These are phyloP conservation scores for Paraphaeosphaeria sporulosa DNA, from an alignment of 2,329 filamentous ascomycete genomes.

Conservation along the genomic window DNA sequence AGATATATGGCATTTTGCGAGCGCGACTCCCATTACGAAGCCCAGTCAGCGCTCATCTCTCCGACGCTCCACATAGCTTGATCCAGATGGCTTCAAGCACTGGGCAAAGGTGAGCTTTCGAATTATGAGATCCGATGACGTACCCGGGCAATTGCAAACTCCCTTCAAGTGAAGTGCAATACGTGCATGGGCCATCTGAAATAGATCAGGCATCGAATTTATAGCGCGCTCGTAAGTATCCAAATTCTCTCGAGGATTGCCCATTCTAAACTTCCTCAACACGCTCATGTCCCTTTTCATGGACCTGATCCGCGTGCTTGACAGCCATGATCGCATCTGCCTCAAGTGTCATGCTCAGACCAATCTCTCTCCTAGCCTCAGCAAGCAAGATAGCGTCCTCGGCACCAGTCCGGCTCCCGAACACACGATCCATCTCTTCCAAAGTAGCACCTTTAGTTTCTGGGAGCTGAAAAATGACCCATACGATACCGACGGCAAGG, in stretches of 20 bases:
- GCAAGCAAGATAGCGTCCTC: slow-evolving; percentile 38
- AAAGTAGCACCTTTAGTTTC: slow-evolving; percentile 39
- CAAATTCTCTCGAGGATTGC: neutral
- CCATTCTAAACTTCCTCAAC: slow-evolving; percentile 24
- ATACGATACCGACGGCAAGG: slow-evolving; percentile 32
- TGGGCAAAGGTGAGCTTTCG: too few relatives aligned
- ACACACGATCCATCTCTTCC: slow-evolving; percentile 42
- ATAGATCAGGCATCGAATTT: neutral
- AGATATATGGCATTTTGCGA: too few relatives aligned
- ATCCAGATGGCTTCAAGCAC: too few relatives aligned
- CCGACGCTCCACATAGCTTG: too few relatives aligned
- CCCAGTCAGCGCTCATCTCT: too few relatives aligned
- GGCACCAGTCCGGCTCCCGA: slow-evolving; percentile 33
- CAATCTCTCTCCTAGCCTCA: slow-evolving; percentile 35
- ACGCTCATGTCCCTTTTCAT: slow-evolving; percentile 26
- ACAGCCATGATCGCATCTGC: slow-evolving; percentile 31
- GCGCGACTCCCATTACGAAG: too few relatives aligned
- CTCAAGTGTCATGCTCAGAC: slow-evolving; percentile 31
- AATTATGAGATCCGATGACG: too few relatives aligned
- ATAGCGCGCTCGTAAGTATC: neutral
- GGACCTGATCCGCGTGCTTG: slow-evolving; percentile 22
- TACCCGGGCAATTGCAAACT: too few relatives aligned
- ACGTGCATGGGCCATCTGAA: neutral
- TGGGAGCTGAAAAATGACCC: slow-evolving; percentile 36
- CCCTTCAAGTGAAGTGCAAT: neutral